Percentiles rank a stretch among this genome's conserved stretches.
Conservation (phyloP, 495 filamentous ascomycete genomes). For the Astrothelium macrocarpum region DNA sequence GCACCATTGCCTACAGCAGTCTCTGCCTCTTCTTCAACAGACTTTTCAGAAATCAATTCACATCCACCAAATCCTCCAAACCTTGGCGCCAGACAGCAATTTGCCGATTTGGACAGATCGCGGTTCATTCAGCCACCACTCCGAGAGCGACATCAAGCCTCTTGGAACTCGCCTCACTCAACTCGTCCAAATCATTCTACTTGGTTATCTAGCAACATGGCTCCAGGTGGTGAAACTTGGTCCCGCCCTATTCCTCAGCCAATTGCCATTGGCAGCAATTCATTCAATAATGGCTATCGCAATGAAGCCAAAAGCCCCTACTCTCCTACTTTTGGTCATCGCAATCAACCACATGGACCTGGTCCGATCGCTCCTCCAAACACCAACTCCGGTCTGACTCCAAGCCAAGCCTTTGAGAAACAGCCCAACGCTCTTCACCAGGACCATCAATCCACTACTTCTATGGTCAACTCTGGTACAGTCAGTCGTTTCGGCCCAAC, state of each 20-base stretch:
- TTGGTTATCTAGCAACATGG: slow-evolving; percentile 18
- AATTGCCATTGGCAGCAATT: slow-evolving; percentile 35
- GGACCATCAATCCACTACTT: slow-evolving; percentile 13
- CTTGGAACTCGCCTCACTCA: slow-evolving; percentile 7
- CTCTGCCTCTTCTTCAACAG: neutral
- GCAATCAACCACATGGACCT: slow-evolving; percentile 2
- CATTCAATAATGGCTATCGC: slow-evolving; percentile 26
- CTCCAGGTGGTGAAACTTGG: slow-evolving; percentile 1
- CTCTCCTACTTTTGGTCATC: slow-evolving; percentile 11
- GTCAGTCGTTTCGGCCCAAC: neutral
- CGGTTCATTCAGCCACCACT: slow-evolving; percentile 10
- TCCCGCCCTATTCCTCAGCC: slow-evolving; percentile 21
- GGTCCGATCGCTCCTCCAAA: slow-evolving; percentile 2
- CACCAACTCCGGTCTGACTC: neutral
- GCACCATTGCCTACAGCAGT: neutral
- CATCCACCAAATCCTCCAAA: neutral
- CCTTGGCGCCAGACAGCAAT: slow-evolving; percentile 2
- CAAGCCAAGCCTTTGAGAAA: slow-evolving; percentile 12
- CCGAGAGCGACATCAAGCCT: neutral
- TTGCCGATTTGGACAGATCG: slow-evolving; percentile 12
- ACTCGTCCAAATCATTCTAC: slow-evolving; percentile 9
- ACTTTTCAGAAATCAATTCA: neutral
- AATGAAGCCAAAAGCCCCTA: slow-evolving; percentile 14
- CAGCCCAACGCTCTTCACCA: slow-evolving; percentile 12
- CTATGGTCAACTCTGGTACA: neutral